phyloP scores from a whole-genome alignment of 1,284 basidiomycete species.

The Fomitopsis betulina region DNA sequence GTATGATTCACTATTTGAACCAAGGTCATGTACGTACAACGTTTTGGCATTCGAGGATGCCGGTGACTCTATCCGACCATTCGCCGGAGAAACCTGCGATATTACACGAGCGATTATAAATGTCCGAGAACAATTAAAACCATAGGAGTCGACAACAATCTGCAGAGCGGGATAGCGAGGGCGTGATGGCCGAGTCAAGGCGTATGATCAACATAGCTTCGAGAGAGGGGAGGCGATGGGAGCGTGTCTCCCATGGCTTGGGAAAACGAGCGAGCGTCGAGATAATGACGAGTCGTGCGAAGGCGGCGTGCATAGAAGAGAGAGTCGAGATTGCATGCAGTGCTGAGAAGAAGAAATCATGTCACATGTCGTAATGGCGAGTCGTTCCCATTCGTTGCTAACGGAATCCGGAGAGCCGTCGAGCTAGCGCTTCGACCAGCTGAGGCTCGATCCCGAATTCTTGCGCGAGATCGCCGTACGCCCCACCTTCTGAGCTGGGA shows the following conservation, averaged over 20 bases:
- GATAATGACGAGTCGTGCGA: neutral
- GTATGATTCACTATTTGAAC: neutral
- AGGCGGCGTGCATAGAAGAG: neutral
- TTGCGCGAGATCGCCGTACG: conserved; percentile 51
- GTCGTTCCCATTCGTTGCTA: conserved; percentile 9
- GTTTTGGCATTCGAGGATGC: neutral
- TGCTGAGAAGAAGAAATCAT: neutral
- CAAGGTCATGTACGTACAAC: neutral
- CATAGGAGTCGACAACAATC: conserved; percentile 4
- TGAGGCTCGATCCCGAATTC: conserved; percentile 71
- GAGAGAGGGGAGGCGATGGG: neutral
- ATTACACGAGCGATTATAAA: neutral
- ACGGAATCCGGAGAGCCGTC: conserved; percentile 42
- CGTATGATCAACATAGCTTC: conserved; percentile 6
- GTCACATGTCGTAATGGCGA: conserved; percentile 2
- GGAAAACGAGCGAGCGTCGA: neutral
- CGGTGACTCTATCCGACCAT: neutral
- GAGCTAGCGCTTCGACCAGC: conserved; percentile 62
- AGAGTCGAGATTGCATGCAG: neutral
- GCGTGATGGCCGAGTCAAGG: neutral
- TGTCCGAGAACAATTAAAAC: neutral
- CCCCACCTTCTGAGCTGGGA: conserved; percentile 6
- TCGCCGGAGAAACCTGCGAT: neutral
- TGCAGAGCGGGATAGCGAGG: conserved; percentile 6
- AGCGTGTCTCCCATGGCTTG: neutral